Evolutionary conservation across 192 early-diverging fungal species (phyloP).

Genomic region (Coemansia sp.): DNA sequence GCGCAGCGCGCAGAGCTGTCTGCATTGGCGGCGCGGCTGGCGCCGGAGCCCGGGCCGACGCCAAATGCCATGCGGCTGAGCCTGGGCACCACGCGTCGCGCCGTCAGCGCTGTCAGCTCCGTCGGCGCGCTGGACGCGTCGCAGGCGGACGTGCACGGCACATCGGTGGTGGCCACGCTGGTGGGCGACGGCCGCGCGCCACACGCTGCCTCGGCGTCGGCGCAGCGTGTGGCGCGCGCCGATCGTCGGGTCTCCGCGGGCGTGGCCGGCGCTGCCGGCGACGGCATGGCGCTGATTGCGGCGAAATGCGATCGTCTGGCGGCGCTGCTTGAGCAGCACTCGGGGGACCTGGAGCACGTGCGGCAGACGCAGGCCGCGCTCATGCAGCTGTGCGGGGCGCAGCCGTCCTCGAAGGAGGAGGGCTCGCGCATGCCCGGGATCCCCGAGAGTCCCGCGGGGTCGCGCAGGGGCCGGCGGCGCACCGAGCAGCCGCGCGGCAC

Average conservation of each 20-base stretch:
- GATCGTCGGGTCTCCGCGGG: conserved; percentile 45
- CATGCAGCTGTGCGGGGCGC: conserved; percentile 26
- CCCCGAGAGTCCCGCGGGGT: background rate
- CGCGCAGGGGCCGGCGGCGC: conserved; percentile 33
- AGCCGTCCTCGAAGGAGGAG: too few species aligned
- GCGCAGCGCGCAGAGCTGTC: conserved; percentile 30
- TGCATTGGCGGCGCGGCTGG: conserved; percentile 15
- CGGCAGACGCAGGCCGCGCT: conserved; percentile 31
- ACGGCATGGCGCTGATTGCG: conserved; percentile 39
- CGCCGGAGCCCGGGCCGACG: too few species aligned
- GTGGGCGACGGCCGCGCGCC: conserved; percentile 46
- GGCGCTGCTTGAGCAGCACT: conserved; percentile 34
- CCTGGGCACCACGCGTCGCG: conserved; percentile 28
- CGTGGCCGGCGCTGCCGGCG: conserved; percentile 39
- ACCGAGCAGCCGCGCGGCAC: conserved; percentile 44
- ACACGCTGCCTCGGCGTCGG: conserved; percentile 22
- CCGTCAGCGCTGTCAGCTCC: conserved; percentile 39
- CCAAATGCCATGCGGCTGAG: conserved; percentile 23
- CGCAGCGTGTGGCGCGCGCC: conserved; percentile 27
- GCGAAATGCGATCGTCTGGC: conserved; percentile 44
- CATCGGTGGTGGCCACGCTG: conserved; percentile 46
- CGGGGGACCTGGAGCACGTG: conserved; percentile 25
- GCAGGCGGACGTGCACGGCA: conserved; percentile 29
- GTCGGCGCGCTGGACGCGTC: too few species aligned
- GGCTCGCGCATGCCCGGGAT: conserved; percentile 7